Percentiles rank a stretch among this genome's conserved stretches.
These are phyloP conservation scores for Cystobasidiaceae sp. DNA, from an alignment of 1,284 basidiomycete species.

Conservation along the genomic window DNA sequence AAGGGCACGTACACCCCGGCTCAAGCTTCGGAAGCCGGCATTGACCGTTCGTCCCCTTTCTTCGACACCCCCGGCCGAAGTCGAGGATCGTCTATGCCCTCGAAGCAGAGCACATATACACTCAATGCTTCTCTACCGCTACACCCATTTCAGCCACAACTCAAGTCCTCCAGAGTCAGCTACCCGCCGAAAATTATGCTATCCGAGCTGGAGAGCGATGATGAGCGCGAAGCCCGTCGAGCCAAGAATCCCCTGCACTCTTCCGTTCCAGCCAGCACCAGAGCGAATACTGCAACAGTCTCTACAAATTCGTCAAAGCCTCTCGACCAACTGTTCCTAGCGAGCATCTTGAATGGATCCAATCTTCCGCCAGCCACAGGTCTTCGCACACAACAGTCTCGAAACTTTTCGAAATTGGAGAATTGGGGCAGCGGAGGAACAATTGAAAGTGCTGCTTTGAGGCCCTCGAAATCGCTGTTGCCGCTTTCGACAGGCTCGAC, in stretches of 20 bases:
- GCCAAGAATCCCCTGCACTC: constrained; percentile 20
- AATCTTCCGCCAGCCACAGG: neutral
- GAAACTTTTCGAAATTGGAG: neutral
- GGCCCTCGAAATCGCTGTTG: neutral
- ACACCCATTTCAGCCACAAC: constrained; percentile 13
- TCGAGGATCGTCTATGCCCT: constrained; percentile 22
- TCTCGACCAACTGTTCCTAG: constrained; percentile 24
- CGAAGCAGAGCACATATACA: neutral
- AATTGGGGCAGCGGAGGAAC: no score
- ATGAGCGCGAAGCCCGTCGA: neutral
- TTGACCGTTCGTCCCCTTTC: no score
- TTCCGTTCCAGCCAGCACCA: constrained; percentile 17
- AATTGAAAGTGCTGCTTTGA: no score
- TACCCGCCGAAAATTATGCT: constrained; percentile 22
- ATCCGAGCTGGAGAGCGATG: neutral
- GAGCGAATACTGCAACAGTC: neutral
- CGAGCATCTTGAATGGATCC: constrained; percentile 21
- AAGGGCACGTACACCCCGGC: neutral
- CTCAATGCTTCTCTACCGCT: constrained; percentile 1
- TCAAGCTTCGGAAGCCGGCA: no score
- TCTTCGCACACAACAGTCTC: neutral
- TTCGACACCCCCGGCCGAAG: constrained; percentile 14
- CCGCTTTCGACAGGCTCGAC: neutral
- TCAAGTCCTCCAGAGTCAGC: constrained; percentile 17
- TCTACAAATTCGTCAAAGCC: neutral